Conservation (phyloP, 2,329 filamentous ascomycete genomes). For the Elsinoe batatas region DNA sequence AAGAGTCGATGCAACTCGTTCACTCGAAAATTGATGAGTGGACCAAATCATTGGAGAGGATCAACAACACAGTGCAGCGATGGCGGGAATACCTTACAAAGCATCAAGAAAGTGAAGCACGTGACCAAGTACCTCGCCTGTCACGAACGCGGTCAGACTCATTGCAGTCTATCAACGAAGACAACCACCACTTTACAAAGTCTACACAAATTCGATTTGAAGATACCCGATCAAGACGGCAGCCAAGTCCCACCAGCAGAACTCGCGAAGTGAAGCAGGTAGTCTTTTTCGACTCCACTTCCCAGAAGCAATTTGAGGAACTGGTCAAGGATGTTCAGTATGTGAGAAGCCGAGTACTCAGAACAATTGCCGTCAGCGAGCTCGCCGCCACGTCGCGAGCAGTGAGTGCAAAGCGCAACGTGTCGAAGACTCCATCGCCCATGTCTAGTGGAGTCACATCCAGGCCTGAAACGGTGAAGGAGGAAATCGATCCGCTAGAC, state of each 20-base stretch:
- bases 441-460: neutral
- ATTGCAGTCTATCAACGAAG: constrained; percentile 5
- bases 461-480: neutral
- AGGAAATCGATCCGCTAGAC: neutral
- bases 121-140: neutral
- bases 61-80: neutral
- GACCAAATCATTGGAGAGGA: neutral
- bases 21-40: neutral
- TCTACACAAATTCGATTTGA: neutral
- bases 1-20: neutral
- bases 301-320: constrained; percentile 7
- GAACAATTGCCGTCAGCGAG: neutral
- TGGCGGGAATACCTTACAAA: neutral
- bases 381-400: neutral
- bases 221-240: neutral
- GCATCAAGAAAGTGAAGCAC: neutral
- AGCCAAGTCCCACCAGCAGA: neutral
- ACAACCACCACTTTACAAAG: neutral
- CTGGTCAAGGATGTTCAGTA: neutral
- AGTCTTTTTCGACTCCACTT: constrained; percentile 5
- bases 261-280: neutral
- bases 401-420: neutral
- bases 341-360: neutral
- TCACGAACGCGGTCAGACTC: constrained; percentile 1
- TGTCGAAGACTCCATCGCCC: neutral